Evolutionary conservation across 176 grass and related monocot species (phyloP).

Genomic region (Oryza brachyantha): DNA sequence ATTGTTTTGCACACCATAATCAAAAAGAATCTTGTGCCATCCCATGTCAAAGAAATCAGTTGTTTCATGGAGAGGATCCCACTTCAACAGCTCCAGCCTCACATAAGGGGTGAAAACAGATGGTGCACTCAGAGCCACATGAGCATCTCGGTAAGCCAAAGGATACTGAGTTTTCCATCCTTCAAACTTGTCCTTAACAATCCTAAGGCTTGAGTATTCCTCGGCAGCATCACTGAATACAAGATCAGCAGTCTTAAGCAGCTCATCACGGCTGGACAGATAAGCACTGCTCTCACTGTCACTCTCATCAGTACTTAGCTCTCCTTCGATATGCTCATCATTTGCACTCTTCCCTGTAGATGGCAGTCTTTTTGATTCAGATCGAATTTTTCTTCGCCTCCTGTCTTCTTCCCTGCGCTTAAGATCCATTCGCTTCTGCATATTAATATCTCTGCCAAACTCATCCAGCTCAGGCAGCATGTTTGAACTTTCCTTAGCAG

Average conservation of each 20-base stretch:
- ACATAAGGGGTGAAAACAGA: constrained; percentile 78
- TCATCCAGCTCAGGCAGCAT: constrained; percentile 77
- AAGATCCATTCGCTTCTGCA: constrained; percentile 70
- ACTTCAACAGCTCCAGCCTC: constrained; percentile 85
- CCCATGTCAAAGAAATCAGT: constrained; percentile 75
- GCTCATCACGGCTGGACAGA: constrained; percentile 67
- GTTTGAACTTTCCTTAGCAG: constrained; percentile 64
- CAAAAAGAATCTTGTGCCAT: constrained; percentile 70
- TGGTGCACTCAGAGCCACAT: constrained; percentile 67
- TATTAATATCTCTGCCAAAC: constrained; percentile 86
- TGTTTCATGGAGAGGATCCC: constrained; percentile 77
- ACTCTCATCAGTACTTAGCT: constrained; percentile 97
- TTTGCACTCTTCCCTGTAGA: constrained; percentile 40
- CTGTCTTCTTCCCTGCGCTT: constrained; percentile 69
- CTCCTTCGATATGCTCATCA: constrained; percentile 66
- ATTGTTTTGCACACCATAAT: constrained; percentile 48
- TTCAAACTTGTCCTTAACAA: constrained; percentile 94
- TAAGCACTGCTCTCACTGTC: constrained; percentile 82
- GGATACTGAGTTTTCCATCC: constrained; percentile 73
- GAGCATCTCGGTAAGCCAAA: constrained; percentile 74
- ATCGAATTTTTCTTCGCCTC: constrained; percentile 48
- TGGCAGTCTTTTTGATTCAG: constrained; percentile 68
- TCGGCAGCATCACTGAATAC: constrained; percentile 91
- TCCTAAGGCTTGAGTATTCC: constrained; percentile 75
- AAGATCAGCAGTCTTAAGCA: constrained; percentile 69